Evolutionary conservation across 495 filamentous ascomycete species (phyloP), one percentile per base, ranked within the genome.

Genomic region (Melanomma pulvis-pyrius): DNA sequence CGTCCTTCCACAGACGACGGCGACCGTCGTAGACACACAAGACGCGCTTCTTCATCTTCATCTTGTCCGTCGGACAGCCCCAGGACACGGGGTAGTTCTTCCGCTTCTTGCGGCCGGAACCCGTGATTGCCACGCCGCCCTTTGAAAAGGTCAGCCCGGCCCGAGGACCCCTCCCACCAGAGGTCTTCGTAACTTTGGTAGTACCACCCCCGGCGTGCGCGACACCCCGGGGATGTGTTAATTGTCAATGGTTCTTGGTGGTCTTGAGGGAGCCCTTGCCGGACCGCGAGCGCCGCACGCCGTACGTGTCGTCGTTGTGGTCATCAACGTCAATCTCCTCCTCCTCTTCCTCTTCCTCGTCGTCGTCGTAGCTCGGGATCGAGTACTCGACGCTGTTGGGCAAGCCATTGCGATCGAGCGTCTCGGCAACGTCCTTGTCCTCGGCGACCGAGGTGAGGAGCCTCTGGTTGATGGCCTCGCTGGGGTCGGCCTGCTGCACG

Each of bases 41-140:
- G 15, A 96, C 92, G 21, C 96, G 90, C 87, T 97, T 96, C 84
- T 94, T 97, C 81, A 93, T 96, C 74, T 90, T 93, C 90, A 98
- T 96, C 78, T 92, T 91, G 64, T 91, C 89, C 66, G 88, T 84
- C 44, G 92, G 82, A 71, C 91, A 93, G 29, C 96, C 94, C 96
- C 96, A 99, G 36, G 87, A 89, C 13, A 88, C 84, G 1, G 96
- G 96, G 74, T 96, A 97, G 71, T 93, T 88, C 79, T 93, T 93
- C 59, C 93, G 84, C 80, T 91, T 93, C 79, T 92, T 94, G 64
- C 91, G 87, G 41, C 82, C 82, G 74, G 90, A 91, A 30, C 81
- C 83, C 15, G 80, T 77, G 25, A 90, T 82, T 50, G 82, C 65
- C 39, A 78, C 74, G 82, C 81, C 81, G 69, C 75, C 75, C 52